phyloP scores from a whole-genome alignment of 2,329 filamentous ascomycete species.

The Septoria petroselini region DNA sequence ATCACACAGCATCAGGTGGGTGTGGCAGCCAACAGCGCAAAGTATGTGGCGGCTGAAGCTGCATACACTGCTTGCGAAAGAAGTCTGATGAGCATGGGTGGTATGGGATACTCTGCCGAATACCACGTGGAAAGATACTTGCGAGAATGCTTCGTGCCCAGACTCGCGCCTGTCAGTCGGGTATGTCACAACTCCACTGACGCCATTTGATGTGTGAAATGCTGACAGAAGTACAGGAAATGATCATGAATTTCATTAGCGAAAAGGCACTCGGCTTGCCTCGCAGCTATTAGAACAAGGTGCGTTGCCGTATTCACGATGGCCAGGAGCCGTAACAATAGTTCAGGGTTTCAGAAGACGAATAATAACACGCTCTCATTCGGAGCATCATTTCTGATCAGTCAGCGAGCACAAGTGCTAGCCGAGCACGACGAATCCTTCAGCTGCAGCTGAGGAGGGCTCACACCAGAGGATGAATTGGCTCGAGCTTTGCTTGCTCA shows the following conservation, averaged over 20 bases:
- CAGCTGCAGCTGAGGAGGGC: no score
- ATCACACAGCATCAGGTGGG: conserved; percentile 50
- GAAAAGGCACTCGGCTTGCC: conserved; percentile 67
- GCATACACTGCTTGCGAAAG: conserved; percentile 60
- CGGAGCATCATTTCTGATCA: no score
- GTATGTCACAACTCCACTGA: conserved; percentile 35
- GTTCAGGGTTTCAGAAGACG: no score
- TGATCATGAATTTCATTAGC: conserved; percentile 71
- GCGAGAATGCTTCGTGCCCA: conserved; percentile 57
- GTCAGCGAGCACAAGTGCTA: no score
- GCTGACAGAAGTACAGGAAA: conserved; percentile 51
- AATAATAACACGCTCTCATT: no score
- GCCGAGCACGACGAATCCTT: no score
- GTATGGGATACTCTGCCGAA: conserved; percentile 63
- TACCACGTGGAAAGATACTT: conserved; percentile 62
- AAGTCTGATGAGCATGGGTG: conserved; percentile 57
- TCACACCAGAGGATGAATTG: no score
- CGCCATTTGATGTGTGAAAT: background rate
- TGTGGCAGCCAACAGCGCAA: conserved; percentile 56
- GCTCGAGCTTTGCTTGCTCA: no score
- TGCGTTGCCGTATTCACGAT: no score
- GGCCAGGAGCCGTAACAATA: no score
- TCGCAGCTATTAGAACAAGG: conserved; percentile 57
- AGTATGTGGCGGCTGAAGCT: conserved; percentile 60
- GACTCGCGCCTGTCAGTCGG: conserved; percentile 58